Base-by-base conservation (phyloP, 106 monocot genomes). In the Platanthera zijinensis region DNA sequence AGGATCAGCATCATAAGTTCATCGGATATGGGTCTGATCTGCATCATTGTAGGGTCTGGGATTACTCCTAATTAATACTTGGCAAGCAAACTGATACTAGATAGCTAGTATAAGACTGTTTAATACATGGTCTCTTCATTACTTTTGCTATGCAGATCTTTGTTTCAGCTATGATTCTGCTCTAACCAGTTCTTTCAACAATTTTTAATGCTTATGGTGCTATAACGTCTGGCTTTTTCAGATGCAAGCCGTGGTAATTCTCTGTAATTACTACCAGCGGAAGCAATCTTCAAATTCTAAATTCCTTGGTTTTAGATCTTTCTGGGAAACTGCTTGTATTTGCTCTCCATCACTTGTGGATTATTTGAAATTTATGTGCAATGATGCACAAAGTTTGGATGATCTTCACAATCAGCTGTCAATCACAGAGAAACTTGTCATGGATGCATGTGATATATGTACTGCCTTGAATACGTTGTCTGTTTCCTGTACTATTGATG, bases 361-460 rank as follows among this genome's bases (percentile, higher is more conserved):
- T 63, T 63, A 63, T 63, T 21, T 63, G 63, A 63, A 63, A 63
- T 63, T 22, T 18, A 63, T 63, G 63, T 25, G 22, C 63, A 63
- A 28, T 63, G 63, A 10, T 63, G 22, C 8, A 22, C 9, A 22
- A 63, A 30, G 63, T 28, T 63, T 63, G 8, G 63, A 63, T 47
- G 70, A 70, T 46, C 46, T 10, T 14, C 70, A 39, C 6, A 6
- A 47, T 5, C 39, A 70, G 11, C 5, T 70, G 15, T 70, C 70
- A 14, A 70, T 46, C 5, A 70, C 70, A 48, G 70, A 70, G 46
- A 70, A 45, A 14, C 10, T 70, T 18, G 48, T 70, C 70, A 46
- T 70, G 70, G 30, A 70, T 70, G 70, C 70, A 12, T 70, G 70
- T 70, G 70, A 70, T 70, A 70, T 70, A 5, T 70, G 70, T 70